Evolutionary conservation across 2,329 filamentous ascomycete genomes (phyloP).

Genomic region (Aphanocladium album): DNA sequence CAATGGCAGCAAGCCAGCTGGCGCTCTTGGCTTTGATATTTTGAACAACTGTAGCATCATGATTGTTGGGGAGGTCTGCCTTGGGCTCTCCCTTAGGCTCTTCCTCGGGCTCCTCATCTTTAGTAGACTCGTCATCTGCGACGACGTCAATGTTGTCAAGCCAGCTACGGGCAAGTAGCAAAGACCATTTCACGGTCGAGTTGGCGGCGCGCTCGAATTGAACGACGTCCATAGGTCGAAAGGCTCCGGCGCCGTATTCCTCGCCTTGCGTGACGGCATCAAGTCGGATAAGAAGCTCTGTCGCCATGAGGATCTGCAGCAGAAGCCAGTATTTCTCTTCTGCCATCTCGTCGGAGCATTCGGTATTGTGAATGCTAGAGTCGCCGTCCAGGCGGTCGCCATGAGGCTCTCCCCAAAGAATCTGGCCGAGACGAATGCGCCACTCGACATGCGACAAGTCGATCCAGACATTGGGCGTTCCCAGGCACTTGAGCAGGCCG

Average conservation of each 20-base stretch:
- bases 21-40: slow-evolving; percentile 23
- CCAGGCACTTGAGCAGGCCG: slow-evolving; percentile 60
- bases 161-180: slow-evolving; percentile 60
- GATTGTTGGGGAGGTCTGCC: slow-evolving; percentile 1
- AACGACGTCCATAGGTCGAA: slow-evolving; percentile 52
- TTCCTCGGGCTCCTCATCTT: neutral
- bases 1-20: slow-evolving; percentile 55
- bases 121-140: slow-evolving; percentile 30
- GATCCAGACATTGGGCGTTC: slow-evolving; percentile 63
- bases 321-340: slow-evolving; percentile 64
- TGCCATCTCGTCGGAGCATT: slow-evolving; percentile 45
- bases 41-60: slow-evolving; percentile 15
- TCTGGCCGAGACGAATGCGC: slow-evolving; percentile 67
- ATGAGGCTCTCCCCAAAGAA: slow-evolving; percentile 57
- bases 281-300: slow-evolving; percentile 59
- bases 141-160: slow-evolving; percentile 62
- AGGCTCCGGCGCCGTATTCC: slow-evolving; percentile 46
- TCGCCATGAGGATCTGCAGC: slow-evolving; percentile 59
- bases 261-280: slow-evolving; percentile 59
- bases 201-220: slow-evolving; percentile 59
- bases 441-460: slow-evolving; percentile 72
- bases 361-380: slow-evolving; percentile 45
- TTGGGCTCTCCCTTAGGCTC: neutral
- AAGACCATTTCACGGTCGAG: slow-evolving; percentile 60
- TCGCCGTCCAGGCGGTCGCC: slow-evolving; percentile 51